Evolutionary conservation across 106 monocot species (phyloP).

Genomic region (Ottelia alismoides): DNA sequence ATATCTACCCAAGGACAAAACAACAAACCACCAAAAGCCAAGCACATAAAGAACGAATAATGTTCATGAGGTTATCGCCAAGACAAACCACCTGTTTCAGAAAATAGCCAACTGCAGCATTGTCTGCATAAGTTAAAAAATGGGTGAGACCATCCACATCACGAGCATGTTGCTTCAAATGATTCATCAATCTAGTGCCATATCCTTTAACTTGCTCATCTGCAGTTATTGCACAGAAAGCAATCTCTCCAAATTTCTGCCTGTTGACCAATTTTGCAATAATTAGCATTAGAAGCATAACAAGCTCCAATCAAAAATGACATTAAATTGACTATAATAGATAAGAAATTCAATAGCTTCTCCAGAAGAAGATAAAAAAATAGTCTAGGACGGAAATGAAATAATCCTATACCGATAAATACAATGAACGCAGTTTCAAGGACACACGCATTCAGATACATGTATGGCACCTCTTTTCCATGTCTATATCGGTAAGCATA

Average conservation of each 20-base stretch:
- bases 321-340: too few relatives aligned
- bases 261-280: too few relatives aligned
- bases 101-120: constrained; percentile 98
- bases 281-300: too few relatives aligned
- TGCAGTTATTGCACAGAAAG: constrained; percentile 97
- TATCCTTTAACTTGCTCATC: constrained; percentile 99
- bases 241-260: constrained; percentile 98
- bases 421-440: too few relatives aligned
- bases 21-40: background rate
- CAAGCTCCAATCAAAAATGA: too few relatives aligned
- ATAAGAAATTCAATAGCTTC: too few relatives aligned
- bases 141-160: constrained; percentile 96
- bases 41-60: background rate
- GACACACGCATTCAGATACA: too few relatives aligned
- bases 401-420: too few relatives aligned
- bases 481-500: too few relatives aligned
- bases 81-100: constrained; percentile 57
- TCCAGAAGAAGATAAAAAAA: too few relatives aligned
- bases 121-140: constrained; percentile 98
- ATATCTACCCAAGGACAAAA: background rate
- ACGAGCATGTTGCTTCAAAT: constrained; percentile 97
- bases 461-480: too few relatives aligned
- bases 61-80: background rate
- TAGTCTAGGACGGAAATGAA: too few relatives aligned
- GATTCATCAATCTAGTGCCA: constrained; percentile 98